Base-by-base conservation (phyloP, 257 asterid species). In the Craterostigma plantagineum region DNA sequence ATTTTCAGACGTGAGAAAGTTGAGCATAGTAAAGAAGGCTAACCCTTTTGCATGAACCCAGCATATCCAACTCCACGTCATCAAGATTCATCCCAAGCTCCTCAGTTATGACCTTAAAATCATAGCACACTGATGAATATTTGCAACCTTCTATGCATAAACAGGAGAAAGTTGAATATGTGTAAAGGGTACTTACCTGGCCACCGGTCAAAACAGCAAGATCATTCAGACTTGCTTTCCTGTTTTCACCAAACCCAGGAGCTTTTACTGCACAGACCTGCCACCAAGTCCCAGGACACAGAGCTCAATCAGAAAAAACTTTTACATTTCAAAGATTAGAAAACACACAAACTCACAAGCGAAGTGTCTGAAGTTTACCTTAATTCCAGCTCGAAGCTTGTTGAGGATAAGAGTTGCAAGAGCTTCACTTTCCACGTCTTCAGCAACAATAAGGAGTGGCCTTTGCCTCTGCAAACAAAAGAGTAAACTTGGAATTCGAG, bases 391-490 rank as follows among this genome's bases (percentile, higher is more conserved):
- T 3, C 95, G 81, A 27, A 83, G 92, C 59, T 90, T 90, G 72
- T 90, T 79, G n/a, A 90, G 76, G 57, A 83, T 69, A 48, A 90
- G 86, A 52, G 94, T 83, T 27, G 95, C 95, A 42, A 90, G 92
- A n/a, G 92, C 98, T 14, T 90, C 98, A 53, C 93, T 83, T 43
- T 90, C 98, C 44, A 90, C 83, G 62, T 90, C 93, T 63, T 90
- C 98, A 10, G 95, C 57, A 35, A 90, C 82, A 43, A 83, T 90
- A 12, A 90, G 51, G 43, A 90, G 83, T 0, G 94, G 83, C 34
- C 78, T 76, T 66, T 83, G 95, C 49, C 66, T 79, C 98, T 90
- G 61, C 15, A 56, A 11, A 47, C 12, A 40, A 8, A 16, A 15
- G 17, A 40, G 30, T 17, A 41, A 8, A 23, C 30, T 23, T 23